Evolutionary conservation across 441 rosid species (phyloP).

Genomic region (Melastoma candidum): DNA sequence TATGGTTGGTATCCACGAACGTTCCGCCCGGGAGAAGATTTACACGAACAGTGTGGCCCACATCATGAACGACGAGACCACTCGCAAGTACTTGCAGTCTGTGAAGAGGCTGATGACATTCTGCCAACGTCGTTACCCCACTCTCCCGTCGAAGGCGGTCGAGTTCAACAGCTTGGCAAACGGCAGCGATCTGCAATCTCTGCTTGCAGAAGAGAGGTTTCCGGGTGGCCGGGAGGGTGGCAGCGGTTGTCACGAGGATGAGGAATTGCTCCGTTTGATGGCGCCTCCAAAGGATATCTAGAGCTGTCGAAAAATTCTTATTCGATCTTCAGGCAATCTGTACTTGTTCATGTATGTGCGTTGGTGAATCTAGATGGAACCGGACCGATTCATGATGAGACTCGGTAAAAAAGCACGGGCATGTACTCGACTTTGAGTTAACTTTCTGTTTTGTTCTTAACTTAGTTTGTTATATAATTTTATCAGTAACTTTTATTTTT

Average conservation of each 20-base stretch:
- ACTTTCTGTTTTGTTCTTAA: no score
- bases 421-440: no score
- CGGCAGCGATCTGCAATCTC: slow-evolving; percentile 78
- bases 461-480: no score
- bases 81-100: slow-evolving; percentile 89
- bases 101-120: slow-evolving; percentile 90
- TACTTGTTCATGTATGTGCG: no score
- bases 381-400: no score
- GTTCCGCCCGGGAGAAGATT: slow-evolving; percentile 95
- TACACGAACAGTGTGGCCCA: slow-evolving; percentile 94
- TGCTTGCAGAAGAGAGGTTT: slow-evolving; percentile 62
- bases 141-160: slow-evolving; percentile 84
- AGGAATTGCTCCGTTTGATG: slow-evolving; percentile 63
- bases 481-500: no score
- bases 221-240: slow-evolving; percentile 20
- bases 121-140: slow-evolving; percentile 85
- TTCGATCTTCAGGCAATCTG: no score
- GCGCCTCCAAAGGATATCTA: slow-evolving; percentile 48
- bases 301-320: background rate
- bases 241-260: slow-evolving; percentile 28
- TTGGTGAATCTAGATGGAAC: no score
- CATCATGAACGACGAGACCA: slow-evolving; percentile 95
- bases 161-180: slow-evolving; percentile 97
- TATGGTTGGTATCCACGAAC: slow-evolving; percentile 99
- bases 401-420: no score